phyloP scores from a whole-genome alignment of 176 grass and related monocot genomes.

The Aegilops sharonensis region DNA sequence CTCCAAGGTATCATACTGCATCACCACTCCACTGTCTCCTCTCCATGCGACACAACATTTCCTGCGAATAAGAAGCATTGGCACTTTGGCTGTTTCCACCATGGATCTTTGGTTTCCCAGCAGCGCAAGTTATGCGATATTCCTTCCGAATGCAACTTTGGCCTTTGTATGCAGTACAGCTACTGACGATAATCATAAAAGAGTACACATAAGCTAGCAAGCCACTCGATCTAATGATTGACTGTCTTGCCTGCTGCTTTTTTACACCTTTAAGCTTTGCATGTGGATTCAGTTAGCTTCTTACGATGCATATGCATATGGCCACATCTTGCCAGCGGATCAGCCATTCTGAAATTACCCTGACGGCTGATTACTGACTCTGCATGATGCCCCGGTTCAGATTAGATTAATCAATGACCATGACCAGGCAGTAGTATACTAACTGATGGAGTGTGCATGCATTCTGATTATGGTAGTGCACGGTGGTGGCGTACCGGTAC shows the following conservation, averaged over 20 bases:
- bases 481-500: background rate
- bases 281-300: background rate
- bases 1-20: slow-evolving; percentile 54
- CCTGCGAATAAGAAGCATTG: background rate
- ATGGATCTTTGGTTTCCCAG: background rate
- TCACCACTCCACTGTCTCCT: too few relatives aligned
- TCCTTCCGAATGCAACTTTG: background rate
- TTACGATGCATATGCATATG: background rate
- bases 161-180: background rate
- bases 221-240: slow-evolving; percentile 1
- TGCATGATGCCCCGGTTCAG: background rate
- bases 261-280: background rate
- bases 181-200: background rate
- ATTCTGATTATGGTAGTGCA: background rate
- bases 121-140: background rate
- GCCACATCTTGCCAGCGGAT: background rate
- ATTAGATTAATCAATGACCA: slow-evolving; percentile 4
- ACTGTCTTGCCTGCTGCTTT: background rate
- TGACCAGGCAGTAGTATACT: background rate
- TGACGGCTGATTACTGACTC: background rate
- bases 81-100: background rate
- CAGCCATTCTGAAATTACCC: background rate
- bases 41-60: background rate
- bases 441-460: background rate
- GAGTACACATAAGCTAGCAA: background rate